Percentiles rank a stretch among this genome's conserved stretches.
Evolutionary conservation across 352 stramenopile species (phyloP).

Genomic region (Globisporangium acanthophoron): DNA sequence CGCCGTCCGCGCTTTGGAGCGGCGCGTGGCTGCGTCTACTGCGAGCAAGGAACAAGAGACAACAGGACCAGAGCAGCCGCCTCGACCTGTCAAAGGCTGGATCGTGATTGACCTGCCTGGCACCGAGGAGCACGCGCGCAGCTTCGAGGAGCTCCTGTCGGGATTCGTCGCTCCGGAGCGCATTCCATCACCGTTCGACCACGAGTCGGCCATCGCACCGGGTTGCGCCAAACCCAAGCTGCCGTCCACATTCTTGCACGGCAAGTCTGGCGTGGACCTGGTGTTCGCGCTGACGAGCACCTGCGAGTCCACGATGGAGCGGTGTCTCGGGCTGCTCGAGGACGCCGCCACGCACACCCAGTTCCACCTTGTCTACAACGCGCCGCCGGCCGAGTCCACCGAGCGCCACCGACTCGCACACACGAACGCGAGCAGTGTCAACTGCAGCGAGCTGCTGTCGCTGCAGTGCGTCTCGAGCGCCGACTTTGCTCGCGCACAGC

Average conservation of each 20-base stretch:
- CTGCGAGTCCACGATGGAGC: constrained; percentile 30
- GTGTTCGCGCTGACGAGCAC: constrained; percentile 60
- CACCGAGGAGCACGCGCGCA: constrained; percentile 31
- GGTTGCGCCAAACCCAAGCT: constrained; percentile 27
- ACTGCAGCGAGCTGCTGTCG: constrained; percentile 45
- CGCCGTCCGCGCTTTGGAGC: constrained; percentile 22
- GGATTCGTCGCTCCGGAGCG: constrained; percentile 39
- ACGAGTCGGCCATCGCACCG: constrained; percentile 47
- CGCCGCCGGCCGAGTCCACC: constrained; percentile 41
- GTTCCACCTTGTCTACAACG: constrained; percentile 46
- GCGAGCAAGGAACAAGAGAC: background rate
- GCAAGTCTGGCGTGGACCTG: constrained; percentile 66
- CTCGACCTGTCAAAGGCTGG: constrained; percentile 28
- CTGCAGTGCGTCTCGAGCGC: constrained; percentile 36
- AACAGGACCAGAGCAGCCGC: background rate
- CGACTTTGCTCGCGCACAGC: constrained; percentile 19
- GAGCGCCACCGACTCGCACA: constrained; percentile 47
- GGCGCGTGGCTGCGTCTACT: background rate
- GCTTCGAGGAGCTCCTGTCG: constrained; percentile 53
- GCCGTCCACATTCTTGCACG: constrained; percentile 41
- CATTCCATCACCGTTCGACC: constrained; percentile 42
- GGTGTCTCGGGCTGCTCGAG: constrained; percentile 55
- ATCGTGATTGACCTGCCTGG: constrained; percentile 59
- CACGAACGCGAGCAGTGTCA: constrained; percentile 29
- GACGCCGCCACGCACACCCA: constrained; percentile 33